Conservation (phyloP, 768 basidiomycete species). For the Pisolithus sp. region DNA sequence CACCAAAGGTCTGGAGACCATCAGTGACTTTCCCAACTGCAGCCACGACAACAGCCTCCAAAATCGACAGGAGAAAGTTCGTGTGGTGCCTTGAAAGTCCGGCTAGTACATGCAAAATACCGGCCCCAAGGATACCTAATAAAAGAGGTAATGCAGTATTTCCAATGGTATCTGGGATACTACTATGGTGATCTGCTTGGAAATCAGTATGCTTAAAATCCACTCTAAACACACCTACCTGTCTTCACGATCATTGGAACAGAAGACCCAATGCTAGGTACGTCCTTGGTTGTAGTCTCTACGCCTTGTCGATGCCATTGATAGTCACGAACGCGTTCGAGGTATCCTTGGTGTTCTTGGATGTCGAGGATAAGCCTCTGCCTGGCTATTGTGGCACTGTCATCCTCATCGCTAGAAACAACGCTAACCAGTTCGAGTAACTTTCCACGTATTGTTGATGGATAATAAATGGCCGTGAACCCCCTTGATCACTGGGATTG, state of each 20-base stretch:
- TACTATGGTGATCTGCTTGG: background rate
- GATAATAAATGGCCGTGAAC: background rate
- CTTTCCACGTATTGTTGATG: background rate
- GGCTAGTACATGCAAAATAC: background rate
- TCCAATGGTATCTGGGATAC: background rate
- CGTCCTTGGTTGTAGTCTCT: background rate
- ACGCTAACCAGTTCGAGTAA: background rate
- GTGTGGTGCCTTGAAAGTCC: background rate
- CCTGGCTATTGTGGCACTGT: background rate
- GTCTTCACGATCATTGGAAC: background rate
- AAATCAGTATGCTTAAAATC: background rate
- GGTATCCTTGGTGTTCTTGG: background rate
- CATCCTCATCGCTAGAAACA: background rate
- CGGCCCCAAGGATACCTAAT: background rate
- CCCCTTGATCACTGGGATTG: background rate
- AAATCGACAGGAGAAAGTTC: background rate
- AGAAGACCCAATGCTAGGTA: background rate
- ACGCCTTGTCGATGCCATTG: background rate
- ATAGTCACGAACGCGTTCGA: background rate
- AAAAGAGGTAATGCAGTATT: background rate
- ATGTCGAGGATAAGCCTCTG: background rate
- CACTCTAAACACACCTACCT: background rate
- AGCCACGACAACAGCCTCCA: too few species aligned
- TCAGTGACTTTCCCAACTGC: too few species aligned
- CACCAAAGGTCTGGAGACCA: too few species aligned